Conservation (phyloP, 225 moss, liverwort and hornwort genomes). For the Bryum argenteum region DNA sequence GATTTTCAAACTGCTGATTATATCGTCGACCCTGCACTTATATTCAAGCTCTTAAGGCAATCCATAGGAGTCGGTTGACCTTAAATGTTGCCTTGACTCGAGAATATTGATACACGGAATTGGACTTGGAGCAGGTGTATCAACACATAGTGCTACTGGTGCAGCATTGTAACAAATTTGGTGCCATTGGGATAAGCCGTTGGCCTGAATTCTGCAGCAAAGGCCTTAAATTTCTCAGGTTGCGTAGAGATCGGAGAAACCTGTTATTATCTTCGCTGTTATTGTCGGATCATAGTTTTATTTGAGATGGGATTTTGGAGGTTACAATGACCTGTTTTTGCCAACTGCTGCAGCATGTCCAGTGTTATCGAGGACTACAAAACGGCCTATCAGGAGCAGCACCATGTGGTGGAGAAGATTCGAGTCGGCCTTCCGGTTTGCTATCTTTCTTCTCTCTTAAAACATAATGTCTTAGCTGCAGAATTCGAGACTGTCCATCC, state of each 20-base stretch:
- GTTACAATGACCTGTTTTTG: not conserved
- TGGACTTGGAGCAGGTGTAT: constrained; percentile 59
- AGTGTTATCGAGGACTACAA: constrained; percentile 64
- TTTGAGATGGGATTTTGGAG: constrained; percentile 15
- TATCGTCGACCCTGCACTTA: no score
- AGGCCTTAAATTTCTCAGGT: constrained; percentile 64
- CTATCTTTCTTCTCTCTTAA: not conserved
- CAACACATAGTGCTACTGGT: constrained; percentile 78
- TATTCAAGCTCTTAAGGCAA: no score
- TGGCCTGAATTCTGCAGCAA: constrained; percentile 72
- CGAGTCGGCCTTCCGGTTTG: constrained; percentile 79
- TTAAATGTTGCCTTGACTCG: no score
- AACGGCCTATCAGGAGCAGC: constrained; percentile 59
- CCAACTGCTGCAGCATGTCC: constrained; percentile 59
- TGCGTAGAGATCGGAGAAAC: constrained; percentile 27
- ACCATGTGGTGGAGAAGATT: constrained; percentile 64
- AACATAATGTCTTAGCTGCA: no score
- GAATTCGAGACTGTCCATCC: not conserved
- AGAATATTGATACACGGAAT: constrained; percentile 11
- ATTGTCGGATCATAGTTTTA: not conserved
- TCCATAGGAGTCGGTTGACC: no score
- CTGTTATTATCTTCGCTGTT: not conserved
- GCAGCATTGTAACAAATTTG: constrained; percentile 60
- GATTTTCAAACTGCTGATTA: no score
- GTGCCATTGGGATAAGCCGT: constrained; percentile 76